These are phyloP conservation scores for Wickerhamiella allomyrinae DNA, from an alignment of 805 yeast genomes.

Conservation along the genomic window DNA sequence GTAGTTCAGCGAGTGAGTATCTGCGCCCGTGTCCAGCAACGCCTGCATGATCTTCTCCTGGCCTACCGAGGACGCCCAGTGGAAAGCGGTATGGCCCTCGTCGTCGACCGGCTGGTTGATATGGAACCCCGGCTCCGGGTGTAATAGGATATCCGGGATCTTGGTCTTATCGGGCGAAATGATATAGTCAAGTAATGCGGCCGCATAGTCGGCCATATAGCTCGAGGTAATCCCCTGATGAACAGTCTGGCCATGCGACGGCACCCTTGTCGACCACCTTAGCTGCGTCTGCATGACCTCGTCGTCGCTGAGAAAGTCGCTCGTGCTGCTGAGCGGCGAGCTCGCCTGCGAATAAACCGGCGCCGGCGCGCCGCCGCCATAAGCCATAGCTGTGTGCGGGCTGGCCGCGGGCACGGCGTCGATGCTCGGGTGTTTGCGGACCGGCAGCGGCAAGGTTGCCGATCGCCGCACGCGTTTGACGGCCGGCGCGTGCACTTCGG, in stretches of 20 bases:
- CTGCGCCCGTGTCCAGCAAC: constrained; percentile 62
- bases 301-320: constrained; percentile 13
- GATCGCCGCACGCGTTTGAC: constrained; percentile 14
- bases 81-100: constrained; percentile 88
- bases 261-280: background rate
- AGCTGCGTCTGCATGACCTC: constrained; percentile 3
- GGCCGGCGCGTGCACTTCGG: constrained; percentile 12
- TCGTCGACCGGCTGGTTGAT: constrained; percentile 76
- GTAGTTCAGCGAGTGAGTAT: constrained; percentile 42
- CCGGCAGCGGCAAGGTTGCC: constrained; percentile 2
- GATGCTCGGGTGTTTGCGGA: background rate
- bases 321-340: constrained; percentile 13
- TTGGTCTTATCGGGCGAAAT: constrained; percentile 41
- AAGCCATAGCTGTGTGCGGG: too few relatives aligned
- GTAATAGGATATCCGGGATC: constrained; percentile 50
- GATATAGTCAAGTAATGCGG: constrained; percentile 38
- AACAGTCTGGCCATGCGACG: background rate
- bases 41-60: constrained; percentile 63
- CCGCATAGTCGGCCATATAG: constrained; percentile 30
- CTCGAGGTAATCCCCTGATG: background rate
- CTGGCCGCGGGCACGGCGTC: too few relatives aligned
- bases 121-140: constrained; percentile 52
- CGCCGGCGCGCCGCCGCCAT: background rate
- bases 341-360: background rate
- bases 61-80: constrained; percentile 98